Conservation (phyloP, 1,284 basidiomycete genomes). For the Wallemia hederae region DNA sequence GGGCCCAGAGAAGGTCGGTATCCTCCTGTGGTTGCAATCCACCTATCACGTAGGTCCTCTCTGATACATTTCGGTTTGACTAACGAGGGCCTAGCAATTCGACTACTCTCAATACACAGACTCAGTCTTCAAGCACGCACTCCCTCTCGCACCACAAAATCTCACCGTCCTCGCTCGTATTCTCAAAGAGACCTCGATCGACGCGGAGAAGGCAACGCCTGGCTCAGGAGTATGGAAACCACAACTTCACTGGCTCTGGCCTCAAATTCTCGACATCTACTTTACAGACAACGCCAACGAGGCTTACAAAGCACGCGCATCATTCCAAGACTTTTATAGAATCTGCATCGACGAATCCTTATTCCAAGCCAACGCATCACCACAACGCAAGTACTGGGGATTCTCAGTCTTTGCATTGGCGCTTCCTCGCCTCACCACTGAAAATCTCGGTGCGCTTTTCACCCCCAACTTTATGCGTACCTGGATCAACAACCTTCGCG, state of each 20-base stretch:
- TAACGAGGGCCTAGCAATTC: not conserved
- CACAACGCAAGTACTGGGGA: conserved; percentile 81
- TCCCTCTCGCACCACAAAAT: conserved; percentile 36
- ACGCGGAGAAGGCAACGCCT: conserved; percentile 16
- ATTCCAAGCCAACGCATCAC: conserved; percentile 52
- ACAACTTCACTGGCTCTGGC: conserved; percentile 78
- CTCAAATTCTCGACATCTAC: conserved; percentile 44
- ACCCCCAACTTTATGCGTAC: conserved; percentile 86
- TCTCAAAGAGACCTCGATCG: conserved; percentile 29
- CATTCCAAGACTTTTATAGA: conserved; percentile 69
- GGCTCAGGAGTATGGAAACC: conserved; percentile 50
- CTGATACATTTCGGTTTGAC: not conserved
- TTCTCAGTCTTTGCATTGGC: conserved; percentile 71
- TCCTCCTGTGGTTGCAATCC: conserved; percentile 39
- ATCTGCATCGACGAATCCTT: conserved; percentile 74
- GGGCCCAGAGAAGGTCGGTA: conserved; percentile 64
- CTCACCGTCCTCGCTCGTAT: conserved; percentile 42
- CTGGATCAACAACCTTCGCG: conserved; percentile 83
- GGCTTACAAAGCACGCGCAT: conserved; percentile 21
- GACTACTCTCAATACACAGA: not conserved
- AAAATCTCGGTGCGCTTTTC: conserved; percentile 57
- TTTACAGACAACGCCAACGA: conserved; percentile 21
- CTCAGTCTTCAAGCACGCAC: conserved; percentile 34
- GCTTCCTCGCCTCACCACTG: conserved; percentile 32
- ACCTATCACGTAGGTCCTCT: conserved; percentile 20